phyloP scores from a whole-genome alignment of 179 eudicot species.

The Drosera spatulata region DNA sequence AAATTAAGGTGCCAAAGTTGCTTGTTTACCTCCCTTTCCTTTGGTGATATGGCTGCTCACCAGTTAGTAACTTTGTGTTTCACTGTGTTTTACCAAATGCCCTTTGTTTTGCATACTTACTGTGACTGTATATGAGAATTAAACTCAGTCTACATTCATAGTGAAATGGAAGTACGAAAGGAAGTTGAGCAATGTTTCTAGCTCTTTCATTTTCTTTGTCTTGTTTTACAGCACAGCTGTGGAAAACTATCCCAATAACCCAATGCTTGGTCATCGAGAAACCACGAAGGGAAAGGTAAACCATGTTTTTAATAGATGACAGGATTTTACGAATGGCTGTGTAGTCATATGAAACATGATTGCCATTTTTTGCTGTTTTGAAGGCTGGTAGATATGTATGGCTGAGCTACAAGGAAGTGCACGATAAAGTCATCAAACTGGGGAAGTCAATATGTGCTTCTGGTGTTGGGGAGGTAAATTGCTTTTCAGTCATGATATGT shows the following conservation, averaged over 20 bases:
- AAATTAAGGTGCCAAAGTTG: no score
- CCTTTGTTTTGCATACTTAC: no score
- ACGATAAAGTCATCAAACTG: conserved; percentile 25
- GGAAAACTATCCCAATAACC: conserved; percentile 63
- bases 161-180: no score
- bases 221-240: conserved; percentile 48
- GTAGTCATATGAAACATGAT: neutral
- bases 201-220: neutral
- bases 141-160: no score
- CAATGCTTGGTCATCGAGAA: conserved; percentile 82
- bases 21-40: no score
- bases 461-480: conserved; percentile 62
- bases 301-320: neutral
- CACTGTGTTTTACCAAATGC: no score
- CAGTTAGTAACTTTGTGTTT: no score
- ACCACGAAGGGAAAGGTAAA: conserved; percentile 72
- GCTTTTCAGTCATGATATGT: neutral
- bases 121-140: no score
- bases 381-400: conserved; percentile 79
- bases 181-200: neutral
- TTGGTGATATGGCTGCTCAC: no score
- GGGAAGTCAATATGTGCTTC: conserved; percentile 71
- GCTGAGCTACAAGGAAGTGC: conserved; percentile 10
- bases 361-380: conserved; percentile 9
- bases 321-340: neutral